Conservation (phyloP, 202 grass and related monocot genomes). For the Sporobolus alterniflorus region DNA sequence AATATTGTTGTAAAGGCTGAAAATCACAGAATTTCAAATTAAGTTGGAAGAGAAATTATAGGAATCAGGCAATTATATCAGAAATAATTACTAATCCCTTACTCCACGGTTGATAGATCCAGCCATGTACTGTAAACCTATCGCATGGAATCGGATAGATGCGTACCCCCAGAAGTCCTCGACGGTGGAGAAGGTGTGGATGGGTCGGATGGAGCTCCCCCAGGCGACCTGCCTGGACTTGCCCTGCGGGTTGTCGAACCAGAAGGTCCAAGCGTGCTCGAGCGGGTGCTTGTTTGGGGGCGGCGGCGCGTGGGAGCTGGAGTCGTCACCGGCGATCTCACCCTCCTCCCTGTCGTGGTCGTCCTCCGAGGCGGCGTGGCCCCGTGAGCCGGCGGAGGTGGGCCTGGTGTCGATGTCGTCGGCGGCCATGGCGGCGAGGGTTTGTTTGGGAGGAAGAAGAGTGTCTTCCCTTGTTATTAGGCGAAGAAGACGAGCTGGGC, state of each 20-base stretch:
- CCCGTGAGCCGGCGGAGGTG: conserved; percentile 4
- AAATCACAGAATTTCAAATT: conserved; percentile 12
- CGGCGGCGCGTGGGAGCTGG: conserved; percentile 22
- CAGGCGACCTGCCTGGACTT: conserved; percentile 63
- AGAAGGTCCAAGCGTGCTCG: conserved; percentile 91
- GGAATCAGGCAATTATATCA: no score
- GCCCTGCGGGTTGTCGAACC: conserved; percentile 86
- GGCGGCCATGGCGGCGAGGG: conserved; percentile 37
- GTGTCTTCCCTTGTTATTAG: no score
- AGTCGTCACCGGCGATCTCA: conserved; percentile 58
- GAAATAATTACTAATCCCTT: not conserved
- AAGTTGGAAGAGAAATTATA: not conserved
- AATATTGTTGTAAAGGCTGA: conserved; percentile 95
- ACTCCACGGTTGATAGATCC: not conserved
- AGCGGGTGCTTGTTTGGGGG: conserved; percentile 47
- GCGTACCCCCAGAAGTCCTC: conserved; percentile 94
- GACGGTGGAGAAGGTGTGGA: conserved; percentile 87
- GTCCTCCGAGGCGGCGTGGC: conserved; percentile 8
- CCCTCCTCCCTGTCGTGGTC: conserved; percentile 68
- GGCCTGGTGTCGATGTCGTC: conserved; percentile 44
- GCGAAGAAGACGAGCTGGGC: no score
- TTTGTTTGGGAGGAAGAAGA: not conserved
- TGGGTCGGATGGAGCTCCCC: conserved; percentile 77
- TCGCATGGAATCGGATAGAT: no score
- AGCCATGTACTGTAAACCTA: not conserved